Evolutionary conservation across 345 rosid genomes (phyloP).

Genomic region (Rhizophora mangle): DNA sequence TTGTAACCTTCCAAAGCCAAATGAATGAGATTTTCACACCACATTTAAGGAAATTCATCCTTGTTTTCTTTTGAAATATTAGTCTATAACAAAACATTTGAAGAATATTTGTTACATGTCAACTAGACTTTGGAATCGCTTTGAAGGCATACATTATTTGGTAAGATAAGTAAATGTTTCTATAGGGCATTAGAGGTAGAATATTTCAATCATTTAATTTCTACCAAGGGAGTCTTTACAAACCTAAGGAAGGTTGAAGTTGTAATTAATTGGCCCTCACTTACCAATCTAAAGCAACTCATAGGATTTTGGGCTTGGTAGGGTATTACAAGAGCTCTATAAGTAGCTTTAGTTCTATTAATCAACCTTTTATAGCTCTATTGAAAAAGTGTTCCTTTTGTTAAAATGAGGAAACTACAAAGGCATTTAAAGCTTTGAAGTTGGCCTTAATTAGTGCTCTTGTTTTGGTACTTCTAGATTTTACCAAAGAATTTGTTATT

Average conservation of each 20-base stretch:
- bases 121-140: neutral
- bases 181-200: neutral
- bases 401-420: neutral
- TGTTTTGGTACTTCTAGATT: neutral
- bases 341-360: neutral
- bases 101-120: neutral
- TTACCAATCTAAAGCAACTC: neutral
- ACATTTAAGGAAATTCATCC: neutral
- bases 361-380: neutral
- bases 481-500: neutral
- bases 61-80: neutral
- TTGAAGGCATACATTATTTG: neutral
- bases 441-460: neutral
- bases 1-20: neutral
- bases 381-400: neutral
- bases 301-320: neutral
- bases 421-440: neutral
- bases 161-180: neutral
- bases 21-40: neutral
- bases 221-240: neutral
- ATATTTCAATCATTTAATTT: neutral
- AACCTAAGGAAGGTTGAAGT: neutral
- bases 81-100: neutral
- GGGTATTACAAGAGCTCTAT: neutral
- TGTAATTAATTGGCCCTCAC: neutral